Evolutionary conservation across 164 flowering plant species (phyloP).

Genomic region (Vitis cinerea): DNA sequence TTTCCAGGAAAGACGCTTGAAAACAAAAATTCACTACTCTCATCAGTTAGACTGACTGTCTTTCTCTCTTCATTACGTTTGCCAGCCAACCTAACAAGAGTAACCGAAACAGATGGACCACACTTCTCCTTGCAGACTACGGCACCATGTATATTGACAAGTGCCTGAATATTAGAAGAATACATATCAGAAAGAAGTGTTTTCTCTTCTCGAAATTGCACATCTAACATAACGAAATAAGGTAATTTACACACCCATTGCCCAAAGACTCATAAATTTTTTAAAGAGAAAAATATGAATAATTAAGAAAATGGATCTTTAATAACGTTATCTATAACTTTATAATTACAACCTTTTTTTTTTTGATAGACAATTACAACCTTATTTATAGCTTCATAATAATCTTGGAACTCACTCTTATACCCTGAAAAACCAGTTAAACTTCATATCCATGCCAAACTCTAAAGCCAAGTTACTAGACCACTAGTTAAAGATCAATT

Average conservation of each 20-base stretch:
- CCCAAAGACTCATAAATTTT: not conserved
- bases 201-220: not conserved
- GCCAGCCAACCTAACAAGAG: slow-evolving; percentile 48
- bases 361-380: too few relatives aligned
- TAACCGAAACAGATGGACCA: slow-evolving; percentile 59
- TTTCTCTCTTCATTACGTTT: slow-evolving; percentile 40
- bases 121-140: slow-evolving; percentile 88
- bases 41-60: slow-evolving; percentile 54
- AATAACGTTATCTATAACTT: too few relatives aligned
- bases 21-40: slow-evolving; percentile 60
- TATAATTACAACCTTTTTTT: too few relatives aligned
- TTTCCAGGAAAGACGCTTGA: slow-evolving; percentile 82
- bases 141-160: slow-evolving; percentile 69
- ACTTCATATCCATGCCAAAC: not conserved
- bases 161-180: slow-evolving; percentile 54
- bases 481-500: not conserved
- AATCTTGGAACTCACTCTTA: not conserved
- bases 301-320: not conserved
- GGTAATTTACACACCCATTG: not conserved
- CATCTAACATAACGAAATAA: not conserved
- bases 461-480: not conserved
- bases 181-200: not conserved
- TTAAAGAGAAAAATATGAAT: not conserved
- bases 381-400: not conserved
- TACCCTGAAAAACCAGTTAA: not conserved